phyloP scores from a whole-genome alignment of 345 rosid species.

The Carallia pectinifolia region DNA sequence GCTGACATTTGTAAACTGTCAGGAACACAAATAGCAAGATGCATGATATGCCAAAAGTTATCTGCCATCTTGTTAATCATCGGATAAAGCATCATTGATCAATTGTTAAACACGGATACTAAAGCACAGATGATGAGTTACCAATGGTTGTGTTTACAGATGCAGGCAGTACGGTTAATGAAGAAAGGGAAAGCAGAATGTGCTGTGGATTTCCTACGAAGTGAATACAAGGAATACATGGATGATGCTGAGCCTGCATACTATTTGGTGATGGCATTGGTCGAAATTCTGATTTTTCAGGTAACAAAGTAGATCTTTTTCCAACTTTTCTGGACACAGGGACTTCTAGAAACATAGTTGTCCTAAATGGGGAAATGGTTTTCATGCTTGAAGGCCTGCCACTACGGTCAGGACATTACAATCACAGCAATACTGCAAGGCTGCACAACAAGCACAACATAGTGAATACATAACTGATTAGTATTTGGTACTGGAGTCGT shows the following conservation, averaged over 20 bases:
- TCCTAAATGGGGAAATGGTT: background rate
- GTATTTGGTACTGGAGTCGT: too few species aligned
- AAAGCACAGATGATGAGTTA: background rate
- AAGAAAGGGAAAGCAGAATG: slow-evolving; percentile 46
- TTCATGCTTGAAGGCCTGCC: too few species aligned
- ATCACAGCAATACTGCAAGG: too few species aligned
- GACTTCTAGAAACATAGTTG: background rate
- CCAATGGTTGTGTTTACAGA: slow-evolving; percentile 26
- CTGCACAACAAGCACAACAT: too few species aligned
- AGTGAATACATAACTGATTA: too few species aligned
- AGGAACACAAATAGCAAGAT: background rate
- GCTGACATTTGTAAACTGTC: background rate
- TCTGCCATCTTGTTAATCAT: too few species aligned
- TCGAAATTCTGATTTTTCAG: slow-evolving; percentile 56
- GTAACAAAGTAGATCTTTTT: slow-evolving; percentile 13
- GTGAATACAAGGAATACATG: slow-evolving; percentile 29
- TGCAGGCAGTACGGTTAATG: slow-evolving; percentile 49
- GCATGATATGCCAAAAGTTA: background rate
- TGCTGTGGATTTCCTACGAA: slow-evolving; percentile 37
- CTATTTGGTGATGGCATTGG: slow-evolving; percentile 53
- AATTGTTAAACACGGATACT: background rate
- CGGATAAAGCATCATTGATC: too few species aligned
- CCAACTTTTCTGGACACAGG: background rate
- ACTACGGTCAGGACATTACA: too few species aligned
- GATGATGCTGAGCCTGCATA: slow-evolving; percentile 49